Conservation (phyloP, 1,139 yeast genomes). For the Candida pseudocylindracea region DNA sequence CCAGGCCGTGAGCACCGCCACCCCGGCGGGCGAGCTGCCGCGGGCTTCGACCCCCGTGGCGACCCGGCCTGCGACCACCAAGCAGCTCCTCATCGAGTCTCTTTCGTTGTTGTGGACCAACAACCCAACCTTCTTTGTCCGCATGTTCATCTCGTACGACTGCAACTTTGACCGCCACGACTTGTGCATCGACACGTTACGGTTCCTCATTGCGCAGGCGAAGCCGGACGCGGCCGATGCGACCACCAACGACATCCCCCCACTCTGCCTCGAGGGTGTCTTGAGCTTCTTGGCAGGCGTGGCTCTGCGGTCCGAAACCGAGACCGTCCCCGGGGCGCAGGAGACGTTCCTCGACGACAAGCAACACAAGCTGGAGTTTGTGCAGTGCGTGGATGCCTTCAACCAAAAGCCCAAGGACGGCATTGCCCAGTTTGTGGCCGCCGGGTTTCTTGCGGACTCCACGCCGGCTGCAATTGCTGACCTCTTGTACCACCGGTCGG, state of each 20-base stretch:
- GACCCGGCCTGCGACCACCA: constrained; percentile 14
- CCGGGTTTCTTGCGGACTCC: constrained; percentile 37
- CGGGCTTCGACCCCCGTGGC: constrained; percentile 7
- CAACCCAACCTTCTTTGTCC: constrained; percentile 57
- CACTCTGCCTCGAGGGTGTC: constrained; percentile 77
- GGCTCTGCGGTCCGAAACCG: constrained; percentile 25
- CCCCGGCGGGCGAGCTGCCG: constrained; percentile 7
- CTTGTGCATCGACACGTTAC: constrained; percentile 44
- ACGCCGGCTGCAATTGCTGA: constrained; percentile 32
- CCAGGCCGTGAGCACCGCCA: constrained; percentile 24
- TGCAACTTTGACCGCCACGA: constrained; percentile 83
- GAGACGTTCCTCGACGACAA: constrained; percentile 19
- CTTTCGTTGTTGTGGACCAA: constrained; percentile 70
- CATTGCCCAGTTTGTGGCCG: constrained; percentile 31
- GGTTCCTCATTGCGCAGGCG: constrained; percentile 52
- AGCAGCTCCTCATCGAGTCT: constrained; percentile 72
- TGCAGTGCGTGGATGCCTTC: constrained; percentile 49
- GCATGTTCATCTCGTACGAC: constrained; percentile 64
- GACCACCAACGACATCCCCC: constrained; percentile 81
- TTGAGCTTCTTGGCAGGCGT: constrained; percentile 50
- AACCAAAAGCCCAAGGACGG: constrained; percentile 68
- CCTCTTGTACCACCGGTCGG: constrained; percentile 60
- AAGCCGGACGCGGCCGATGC: constrained; percentile 58
- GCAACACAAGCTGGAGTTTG: constrained; percentile 48
- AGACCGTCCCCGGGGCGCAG: constrained; percentile 2